Base-by-base conservation (phyloP, 306 rosid genomes). In the Quercus engelmannii region DNA sequence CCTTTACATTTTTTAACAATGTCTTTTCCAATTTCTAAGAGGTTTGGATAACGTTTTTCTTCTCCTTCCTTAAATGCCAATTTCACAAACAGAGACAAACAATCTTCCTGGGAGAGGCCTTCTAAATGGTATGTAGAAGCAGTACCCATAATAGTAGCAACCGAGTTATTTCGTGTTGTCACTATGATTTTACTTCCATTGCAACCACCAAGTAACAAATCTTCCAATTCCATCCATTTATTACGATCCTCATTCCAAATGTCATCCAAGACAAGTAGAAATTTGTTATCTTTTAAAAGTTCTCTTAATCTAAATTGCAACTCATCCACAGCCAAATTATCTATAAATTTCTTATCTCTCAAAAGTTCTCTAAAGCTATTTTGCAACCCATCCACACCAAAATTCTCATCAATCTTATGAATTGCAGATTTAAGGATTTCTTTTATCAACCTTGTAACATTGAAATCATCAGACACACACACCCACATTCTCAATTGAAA, bases 401-500 rank as follows among this genome's bases (percentile, higher is more conserved):
- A 35, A 35, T 10, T 46, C 52, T 46, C 59, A 14, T 25, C 26
- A 25, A 25, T 25, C 4, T 1, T 25, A 25, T 1, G 0, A 25
- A 25, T 1, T 25, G 26, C 26, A 25, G 26, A 25, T 25, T 25
- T 25, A 25, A 25, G 26, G 2, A 25, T 58, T 5, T 80, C 77
- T n/a, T 7, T 76, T 31, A 10, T 52, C 30, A 84, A 68, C 41
- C 74, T 61, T 26, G 15, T 67, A 8, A 26, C 21, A 78, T 77
- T 59, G 18, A 77, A 77, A 8, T 84, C 78, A 4, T 80, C 79
- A 11, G 75, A 74, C 1, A 26, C 61, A 19, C 78, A 80, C 1
- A 80, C 70, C 75, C 83, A 80, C 31, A 55, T 55, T 56, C 68
- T 80, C 75, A 67, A 35, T 57, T 80, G 61, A 20, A 80, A 80